Base-by-base conservation (phyloP, 208 protist species). In the Trypanosomatidae sp. region DNA sequence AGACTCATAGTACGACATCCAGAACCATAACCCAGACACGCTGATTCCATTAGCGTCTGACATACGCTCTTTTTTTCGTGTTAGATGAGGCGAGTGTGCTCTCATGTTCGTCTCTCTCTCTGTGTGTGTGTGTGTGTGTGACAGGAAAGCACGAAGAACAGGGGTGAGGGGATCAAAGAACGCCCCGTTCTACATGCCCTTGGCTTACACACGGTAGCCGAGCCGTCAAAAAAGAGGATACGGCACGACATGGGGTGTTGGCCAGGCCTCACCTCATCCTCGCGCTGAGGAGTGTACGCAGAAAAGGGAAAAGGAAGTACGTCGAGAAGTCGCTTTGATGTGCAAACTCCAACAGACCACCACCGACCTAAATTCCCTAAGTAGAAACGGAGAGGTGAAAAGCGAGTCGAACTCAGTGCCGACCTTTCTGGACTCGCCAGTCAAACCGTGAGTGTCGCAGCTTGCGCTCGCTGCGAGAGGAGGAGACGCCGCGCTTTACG, bases 391-490 rank as follows among this genome's bases (percentile, higher is more conserved):
- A 12, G 59, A 28, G 44, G 28, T 9, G 15, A 47, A 39, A 0
- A 28, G 46, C 10, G 33, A 25, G 33, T 5, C 36, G 62, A 53
- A 1, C 41, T 83, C 43, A 80, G 53, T 66, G 66, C 47, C 90
- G 74, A 28, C 84, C 84, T 28, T 73, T 81, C 65, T 92, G 87
- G 8, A 93, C 79, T 9, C 86, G 81, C 84, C 85, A 91, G 76
- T 97, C 75, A 74, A 82, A 97, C 22, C 92, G 90, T 12, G 79
- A 62, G 74, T 94, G 91, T 60, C 91, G 91, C 50, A 95, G 73
- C 66, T 92, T 94, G 50, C 77, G 90, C 41, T 86, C 88, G 59
- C 84, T 73, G 44, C 92, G 80, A 10, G 79, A 89, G 1, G 83
- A 85, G 22, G 92, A 96, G 36, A 84, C 80, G 10, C 85, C 87